Evolutionary conservation across 192 early-diverging fungal genomes (phyloP), one percentile per base, ranked within the genome.

Genomic region (Coemansia sp.): DNA sequence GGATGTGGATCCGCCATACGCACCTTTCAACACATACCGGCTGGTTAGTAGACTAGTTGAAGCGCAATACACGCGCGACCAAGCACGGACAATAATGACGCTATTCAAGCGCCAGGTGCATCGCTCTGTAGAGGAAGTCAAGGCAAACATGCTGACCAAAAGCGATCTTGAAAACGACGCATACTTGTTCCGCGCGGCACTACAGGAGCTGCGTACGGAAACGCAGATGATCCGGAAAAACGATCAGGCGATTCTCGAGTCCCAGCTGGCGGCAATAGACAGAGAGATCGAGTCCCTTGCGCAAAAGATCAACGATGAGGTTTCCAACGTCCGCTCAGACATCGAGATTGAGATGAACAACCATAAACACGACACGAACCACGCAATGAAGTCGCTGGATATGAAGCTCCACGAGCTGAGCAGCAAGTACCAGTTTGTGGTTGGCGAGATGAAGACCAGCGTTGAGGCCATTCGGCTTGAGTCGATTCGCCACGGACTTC

Each of bases 321-420:
- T 93, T 19, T 85, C 87, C 6, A 87, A 86, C 37, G 72, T 96
- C 76, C 92, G 92, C 66, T 85, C 88, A 13, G 93, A 95, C n/a
- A 89, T 98, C 48, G 84, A 89, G 21, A 88, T 98, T 63, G 95
- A 98, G 69, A 77, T 98, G 75, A 98, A 94, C 76, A 92, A 91
- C 69, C 90, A 92, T 68, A 93, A 92, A 69, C 87, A 91, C 48
- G 95, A 98, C 43, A 87, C 86, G 8, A 82, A 88, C 21, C 91
- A 92, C 58, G 85, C 90, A 22, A 89, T 92, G 73, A 94, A 93
- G 66, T 83, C 80, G 37, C 86, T 91, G 68, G 90, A 92, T 62
- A 87, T 91, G 80, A 69, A 84, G 66, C 88, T 91, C n/a, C 91
- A 95, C 59, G 90, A 91, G 57, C 85, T 95, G 65, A 90, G 92